Base-by-base conservation (phyloP, 2,329 filamentous ascomycete genomes). In the Hirsutella thompsonii region DNA sequence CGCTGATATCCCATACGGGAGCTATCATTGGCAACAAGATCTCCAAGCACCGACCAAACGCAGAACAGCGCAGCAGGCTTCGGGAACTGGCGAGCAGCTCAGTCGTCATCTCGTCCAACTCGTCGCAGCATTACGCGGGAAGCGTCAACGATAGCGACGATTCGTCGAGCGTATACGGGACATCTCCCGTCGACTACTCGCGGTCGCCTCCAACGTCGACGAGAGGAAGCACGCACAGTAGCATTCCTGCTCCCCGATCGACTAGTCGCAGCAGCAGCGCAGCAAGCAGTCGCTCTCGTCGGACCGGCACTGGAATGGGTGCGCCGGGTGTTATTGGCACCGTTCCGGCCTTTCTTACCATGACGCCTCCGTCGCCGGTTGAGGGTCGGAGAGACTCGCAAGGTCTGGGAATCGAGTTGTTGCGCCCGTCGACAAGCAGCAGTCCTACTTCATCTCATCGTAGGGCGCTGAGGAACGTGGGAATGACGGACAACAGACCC, bases 1-100 rank as follows among this genome's bases (percentile, higher is more conserved):
- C 92, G 0, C 72, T 98, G 36, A 93, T 98, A 53, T 92, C 86
- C 2, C 92, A 98, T 56, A 89, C 90, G 1, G 92, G 92, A 29
- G 88, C 92, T 43, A 95, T 98, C 50, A 87, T 98, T 38, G 87
- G 90, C 41, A 98, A 98, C 70, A 98, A 98, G 58, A 85, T 98
- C 62, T 86, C 81, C 39, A 85, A 87, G 55, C 86, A 94, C 56
- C 79, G 88, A 4, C 89, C 90, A 1, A 85, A 69, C 47, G 84
- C 79, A 40, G 80, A 84, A 44, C 84, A 92, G 56, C 80, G 86
- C 54, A 83, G 72, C 54, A 80, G 83, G 46, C 71, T 93, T 28
- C 78, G 89, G 34, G 88, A 95, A 58, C 69, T 94, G 43, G 87
- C 85, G n/a, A 89, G 77, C 44, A 84, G 76, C 52, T 82, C 79